These are phyloP conservation scores for Hygrophila difformis DNA, from an alignment of 257 asterid species.

Conservation along the genomic window DNA sequence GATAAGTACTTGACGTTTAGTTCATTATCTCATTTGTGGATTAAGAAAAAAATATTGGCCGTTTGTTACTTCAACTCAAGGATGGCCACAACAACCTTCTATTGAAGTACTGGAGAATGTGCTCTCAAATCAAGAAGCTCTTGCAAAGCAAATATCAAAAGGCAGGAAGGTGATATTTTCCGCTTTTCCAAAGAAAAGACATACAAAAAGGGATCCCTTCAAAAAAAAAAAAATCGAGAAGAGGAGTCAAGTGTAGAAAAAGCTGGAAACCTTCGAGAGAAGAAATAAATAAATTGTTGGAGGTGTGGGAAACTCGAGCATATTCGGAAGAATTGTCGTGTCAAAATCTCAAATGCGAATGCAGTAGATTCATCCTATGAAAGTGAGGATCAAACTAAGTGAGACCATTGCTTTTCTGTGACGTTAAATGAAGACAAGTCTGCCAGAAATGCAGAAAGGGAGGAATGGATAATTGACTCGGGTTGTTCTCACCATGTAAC, in stretches of 20 bases:
- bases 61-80: constrained; percentile 6
- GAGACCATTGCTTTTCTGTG: constrained; percentile 10
- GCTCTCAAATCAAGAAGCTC: no score
- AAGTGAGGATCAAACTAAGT: neutral
- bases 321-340: no score
- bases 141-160: no score
- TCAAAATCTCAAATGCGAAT: neutral
- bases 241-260: neutral
- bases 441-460: neutral
- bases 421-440: no score
- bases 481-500: no score
- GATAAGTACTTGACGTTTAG: constrained; percentile 8
- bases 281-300: no score
- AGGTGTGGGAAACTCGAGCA: no score
- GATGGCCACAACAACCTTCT: constrained; percentile 6
- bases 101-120: constrained; percentile 5
- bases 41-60: constrained; percentile 9
- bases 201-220: no score
- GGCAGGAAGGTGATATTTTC: neutral
- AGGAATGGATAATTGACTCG: no score
- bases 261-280: no score
- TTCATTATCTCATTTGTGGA: constrained; percentile 13
- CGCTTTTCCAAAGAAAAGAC: constrained; percentile 1
- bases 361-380: neutral
- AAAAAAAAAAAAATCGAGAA: neutral